phyloP scores from a whole-genome alignment of 83 land plant species.

The Picea mariana region DNA sequence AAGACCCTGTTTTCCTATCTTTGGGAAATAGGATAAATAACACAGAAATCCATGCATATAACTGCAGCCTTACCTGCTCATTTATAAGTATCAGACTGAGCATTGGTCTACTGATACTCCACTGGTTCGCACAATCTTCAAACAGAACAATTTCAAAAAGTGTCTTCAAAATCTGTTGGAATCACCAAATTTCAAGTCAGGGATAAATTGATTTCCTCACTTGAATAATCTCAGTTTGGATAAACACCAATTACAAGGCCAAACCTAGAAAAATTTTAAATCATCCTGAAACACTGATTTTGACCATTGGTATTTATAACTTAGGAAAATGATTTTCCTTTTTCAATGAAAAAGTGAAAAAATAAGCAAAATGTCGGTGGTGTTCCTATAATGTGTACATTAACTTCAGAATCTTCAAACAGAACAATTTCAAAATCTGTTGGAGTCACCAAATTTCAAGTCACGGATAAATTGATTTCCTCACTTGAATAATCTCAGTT shows the following conservation, averaged over 20 bases:
- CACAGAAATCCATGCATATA: not conserved
- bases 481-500: not conserved
- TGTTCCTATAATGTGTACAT: too few relatives aligned
- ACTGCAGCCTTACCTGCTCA: conserved; percentile 66
- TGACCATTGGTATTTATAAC: too few relatives aligned
- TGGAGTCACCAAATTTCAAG: not conserved
- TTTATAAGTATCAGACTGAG: conserved; percentile 81
- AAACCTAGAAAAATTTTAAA: not conserved
- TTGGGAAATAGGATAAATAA: not conserved
- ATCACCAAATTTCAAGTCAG: not conserved
- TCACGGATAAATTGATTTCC: not conserved
- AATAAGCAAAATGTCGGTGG: too few relatives aligned
- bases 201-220: not conserved
- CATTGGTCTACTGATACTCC: conserved; percentile 97
- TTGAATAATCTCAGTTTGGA: not conserved
- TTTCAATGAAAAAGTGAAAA: too few relatives aligned
- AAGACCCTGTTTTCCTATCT: too few relatives aligned
- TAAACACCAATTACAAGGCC: not conserved
- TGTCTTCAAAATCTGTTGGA: conserved; percentile 79
- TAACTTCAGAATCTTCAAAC: conserved; percentile 65
- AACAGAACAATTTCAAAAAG: conserved; percentile 89
- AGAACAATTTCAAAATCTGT: conserved; percentile 90
- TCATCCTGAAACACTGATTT: too few relatives aligned
- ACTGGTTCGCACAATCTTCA: conserved; percentile 90
- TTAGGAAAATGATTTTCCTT: too few relatives aligned